Base-by-base conservation (phyloP, 257 asterid genomes). In the Prunella vulgaris region DNA sequence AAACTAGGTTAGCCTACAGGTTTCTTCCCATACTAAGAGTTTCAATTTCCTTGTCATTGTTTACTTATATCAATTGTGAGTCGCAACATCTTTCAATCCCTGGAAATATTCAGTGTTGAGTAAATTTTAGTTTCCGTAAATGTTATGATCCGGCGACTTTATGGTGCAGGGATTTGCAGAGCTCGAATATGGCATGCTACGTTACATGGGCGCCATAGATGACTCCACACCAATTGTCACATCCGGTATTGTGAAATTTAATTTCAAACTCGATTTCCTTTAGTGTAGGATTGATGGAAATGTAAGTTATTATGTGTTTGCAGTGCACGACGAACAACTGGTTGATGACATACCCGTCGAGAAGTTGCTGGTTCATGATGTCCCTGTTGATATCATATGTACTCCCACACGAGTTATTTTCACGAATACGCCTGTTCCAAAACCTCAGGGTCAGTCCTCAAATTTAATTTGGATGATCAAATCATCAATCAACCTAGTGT, bases 151-250 rank as follows among this genome's bases (percentile, higher is more conserved):
- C n/a, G n/a, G n/a, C n/a, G 21, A 38, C 27, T 53, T 64, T 38
- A 52, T 72, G 77, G 58, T 80, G 73, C 77, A 92, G 98, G 98
- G 98, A 53, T 93, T 93, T 79, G 97, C 98, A 17, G 98, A 93
- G 65, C 97, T 93, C 30, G 98, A 93, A 81, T 93, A 93, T 79
- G 98, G 97, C 60, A 90, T 88, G 98, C 89, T 93, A 66, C 88
- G 95, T 4, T 93, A 93, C 88, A 90, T 93, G 98, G 93, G 96
- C 21, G 90, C 96, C 56, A 88, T 93, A 64, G 95, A 88, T 81
- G 97, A 88, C 82, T 85, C 90, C 1, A 90, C 97, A 61, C 87
- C 88, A 15, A 69, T 93, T 51, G 86, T 88, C 73, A 93, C 98
- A 57, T 80, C 98, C 9, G 92, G 98, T 90, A n/a, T n/a, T n/a